Evolutionary conservation across 2,329 filamentous ascomycete species (phyloP), one percentile per base, ranked within the genome.

Genomic region (Neonectria coccinea): DNA sequence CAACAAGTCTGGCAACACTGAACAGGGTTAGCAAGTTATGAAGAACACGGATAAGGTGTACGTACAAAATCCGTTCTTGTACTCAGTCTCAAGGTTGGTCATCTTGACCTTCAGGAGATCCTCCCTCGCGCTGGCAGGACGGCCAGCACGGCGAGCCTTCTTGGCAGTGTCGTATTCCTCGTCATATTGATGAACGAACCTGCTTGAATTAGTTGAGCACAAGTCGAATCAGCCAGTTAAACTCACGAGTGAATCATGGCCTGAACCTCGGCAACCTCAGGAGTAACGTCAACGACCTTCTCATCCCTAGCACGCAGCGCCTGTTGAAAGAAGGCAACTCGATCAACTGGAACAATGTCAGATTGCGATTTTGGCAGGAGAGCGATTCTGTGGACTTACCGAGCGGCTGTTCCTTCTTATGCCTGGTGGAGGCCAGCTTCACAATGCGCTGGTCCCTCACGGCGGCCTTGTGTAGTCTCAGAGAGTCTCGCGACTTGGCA

Each of bases 401-500:
- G 73, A 93, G 88, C 22, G 90, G 89, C 74, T 90, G 87, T 76
- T 97, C 93, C 67, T 87, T 88, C 79, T 91, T 96, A 72, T 86
- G 86, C 73, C 92, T 87, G 41, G 89, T 83, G n/a, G 87, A 81
- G 22, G 89, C 86, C 60, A 94, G 82, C 77, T 91, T 91, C 70
- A 89, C 88, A 39, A 99, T 85, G 76, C 92, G 92, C 73, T 96
- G 91, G 74, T 97, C 94, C 79, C 96, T 87, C 68, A 90, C 86
- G 66, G 88, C 88, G 20, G 96, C 96, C 73, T 90, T 88, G 77
- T 93, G 91, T 67, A 98, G 83, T 56, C 93, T 88, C 75, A 91
- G 88, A 4, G 94, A 92, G 82, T 98, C 93, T 70, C 96, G 87
- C 65, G 94, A 97, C 77, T 93, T 93, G 79, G 94, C 91, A 76